A percentile compares a stretch with the other conserved stretches of the same genome.
phyloP scores from a whole-genome alignment of 345 rosid genomes.

The Linum lewisii region DNA sequence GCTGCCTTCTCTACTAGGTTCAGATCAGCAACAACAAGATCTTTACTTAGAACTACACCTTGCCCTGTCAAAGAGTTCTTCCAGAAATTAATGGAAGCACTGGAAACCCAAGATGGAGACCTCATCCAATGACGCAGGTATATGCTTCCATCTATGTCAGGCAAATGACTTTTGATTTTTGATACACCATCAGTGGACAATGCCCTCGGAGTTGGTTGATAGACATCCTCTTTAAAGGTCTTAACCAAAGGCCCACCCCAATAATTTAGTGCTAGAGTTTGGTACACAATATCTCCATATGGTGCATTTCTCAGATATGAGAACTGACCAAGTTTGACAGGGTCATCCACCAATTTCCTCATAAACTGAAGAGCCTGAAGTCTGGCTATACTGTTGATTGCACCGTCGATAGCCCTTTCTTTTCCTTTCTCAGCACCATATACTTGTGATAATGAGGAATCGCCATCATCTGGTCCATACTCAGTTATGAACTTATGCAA shows the following conservation, averaged over 20 bases:
- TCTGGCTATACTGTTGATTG: slow-evolving; percentile 66
- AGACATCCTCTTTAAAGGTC: slow-evolving; percentile 33
- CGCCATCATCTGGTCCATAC: slow-evolving; percentile 65
- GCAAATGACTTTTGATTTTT: slow-evolving; percentile 42
- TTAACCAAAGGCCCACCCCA: slow-evolving; percentile 84
- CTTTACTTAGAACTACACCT: slow-evolving; percentile 68
- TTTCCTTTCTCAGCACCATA: slow-evolving; percentile 79
- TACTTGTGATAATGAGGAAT: slow-evolving; percentile 46
- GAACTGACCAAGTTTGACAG: slow-evolving; percentile 73
- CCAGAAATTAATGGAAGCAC: slow-evolving; percentile 70
- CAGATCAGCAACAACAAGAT: slow-evolving; percentile 68
- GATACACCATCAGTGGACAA: slow-evolving; percentile 30
- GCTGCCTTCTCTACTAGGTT: slow-evolving; percentile 75
- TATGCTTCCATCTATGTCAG: slow-evolving; percentile 85
- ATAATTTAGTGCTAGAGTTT: slow-evolving; percentile 71
- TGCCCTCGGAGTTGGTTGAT: slow-evolving; percentile 23
- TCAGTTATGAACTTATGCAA: slow-evolving; percentile 65
- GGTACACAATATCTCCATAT: slow-evolving; percentile 62
- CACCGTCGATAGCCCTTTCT: slow-evolving; percentile 57
- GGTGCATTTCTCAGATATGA: slow-evolving; percentile 76
- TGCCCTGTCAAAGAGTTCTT: slow-evolving; percentile 41
- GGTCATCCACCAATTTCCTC: slow-evolving; percentile 78
- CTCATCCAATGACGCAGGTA: slow-evolving; percentile 86
- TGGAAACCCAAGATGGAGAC: slow-evolving; percentile 79
- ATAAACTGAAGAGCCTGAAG: slow-evolving; percentile 84